Evolutionary conservation across 495 filamentous ascomycete species (phyloP).

Genomic region (Xylaria bambusicola): DNA sequence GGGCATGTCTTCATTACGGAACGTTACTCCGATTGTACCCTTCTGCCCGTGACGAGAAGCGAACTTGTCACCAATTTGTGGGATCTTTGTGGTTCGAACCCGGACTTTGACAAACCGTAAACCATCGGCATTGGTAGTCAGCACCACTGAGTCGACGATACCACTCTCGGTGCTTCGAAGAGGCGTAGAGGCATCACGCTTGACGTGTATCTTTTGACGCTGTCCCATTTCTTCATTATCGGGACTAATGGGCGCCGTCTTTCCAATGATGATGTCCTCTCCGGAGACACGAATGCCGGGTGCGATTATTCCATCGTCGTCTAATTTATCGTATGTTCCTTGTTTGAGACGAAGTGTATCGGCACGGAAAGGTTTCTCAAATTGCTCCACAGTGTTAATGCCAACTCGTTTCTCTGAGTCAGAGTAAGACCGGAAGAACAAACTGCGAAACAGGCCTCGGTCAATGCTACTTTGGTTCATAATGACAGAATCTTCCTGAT

Average conservation of each 20-base stretch:
- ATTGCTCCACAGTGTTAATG: constrained; percentile 82
- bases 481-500: constrained; percentile 99
- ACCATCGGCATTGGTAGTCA: constrained; percentile 90
- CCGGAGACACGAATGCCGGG: constrained; percentile 93
- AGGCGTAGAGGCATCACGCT: constrained; percentile 92
- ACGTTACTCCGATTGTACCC: constrained; percentile 98
- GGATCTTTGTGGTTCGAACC: constrained; percentile 95
- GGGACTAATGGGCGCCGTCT: constrained; percentile 89
- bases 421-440: constrained; percentile 96
- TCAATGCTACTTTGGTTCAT: constrained; percentile 99
- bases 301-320: constrained; percentile 90
- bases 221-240: constrained; percentile 94
- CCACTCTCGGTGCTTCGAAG: constrained; percentile 93
- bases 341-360: constrained; percentile 90
- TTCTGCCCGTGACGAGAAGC: constrained; percentile 99
- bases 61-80: constrained; percentile 99
- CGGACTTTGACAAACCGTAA: constrained; percentile 94
- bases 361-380: constrained; percentile 88
- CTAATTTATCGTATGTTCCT: constrained; percentile 97
- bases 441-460: constrained; percentile 91
- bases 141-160: constrained; percentile 88
- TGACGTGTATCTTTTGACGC: constrained; percentile 82
- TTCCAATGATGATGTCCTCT: constrained; percentile 99
- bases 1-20: constrained; percentile 97
- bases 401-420: constrained; percentile 95